phyloP scores from a whole-genome alignment of 1,284 basidiomycete genomes.

The Agroathelia rolfsii region DNA sequence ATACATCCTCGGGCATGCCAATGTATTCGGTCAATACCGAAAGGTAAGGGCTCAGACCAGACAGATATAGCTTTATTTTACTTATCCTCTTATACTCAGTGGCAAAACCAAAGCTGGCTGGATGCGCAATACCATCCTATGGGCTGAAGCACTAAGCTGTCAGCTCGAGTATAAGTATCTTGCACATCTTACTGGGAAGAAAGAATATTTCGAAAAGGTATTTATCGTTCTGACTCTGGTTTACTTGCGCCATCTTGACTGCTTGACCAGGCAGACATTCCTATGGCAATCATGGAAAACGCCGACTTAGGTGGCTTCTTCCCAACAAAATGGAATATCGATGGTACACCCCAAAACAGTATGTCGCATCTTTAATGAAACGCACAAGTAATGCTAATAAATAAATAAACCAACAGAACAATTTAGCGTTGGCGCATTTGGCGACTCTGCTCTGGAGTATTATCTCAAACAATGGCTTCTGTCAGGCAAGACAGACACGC shows the following conservation, averaged over 20 bases:
- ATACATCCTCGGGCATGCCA: conserved; percentile 40
- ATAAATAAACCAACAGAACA: conserved; percentile 3
- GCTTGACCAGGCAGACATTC: conserved; percentile 28
- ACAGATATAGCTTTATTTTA: conserved; percentile 1
- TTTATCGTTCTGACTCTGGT: not conserved
- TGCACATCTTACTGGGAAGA: conserved; percentile 47
- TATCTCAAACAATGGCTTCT: conserved; percentile 31
- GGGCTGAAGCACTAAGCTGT: conserved; percentile 43
- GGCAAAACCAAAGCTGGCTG: conserved; percentile 25
- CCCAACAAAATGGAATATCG: conserved; percentile 28
- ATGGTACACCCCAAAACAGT: conserved; percentile 29
- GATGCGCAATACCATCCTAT: conserved; percentile 22
- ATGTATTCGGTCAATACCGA: conserved; percentile 37
- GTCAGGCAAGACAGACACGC: conserved; percentile 28
- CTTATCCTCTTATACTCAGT: conserved; percentile 14
- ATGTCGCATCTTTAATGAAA: conserved; percentile 11
- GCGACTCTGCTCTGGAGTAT: conserved; percentile 28
- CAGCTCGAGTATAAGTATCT: conserved; percentile 59
- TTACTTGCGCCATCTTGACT: not conserved
- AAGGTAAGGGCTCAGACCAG: too few species aligned
- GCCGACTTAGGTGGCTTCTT: conserved; percentile 32
- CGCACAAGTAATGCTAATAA: not conserved
- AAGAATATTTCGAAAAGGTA: conserved; percentile 40
- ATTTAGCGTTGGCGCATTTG: conserved; percentile 21
- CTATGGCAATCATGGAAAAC: conserved; percentile 37